A percentile compares a stretch with the other conserved stretches of the same genome.
Evolutionary conservation across 2,329 filamentous ascomycete genomes (phyloP).

Genomic region (Colletotrichum sp.): DNA sequence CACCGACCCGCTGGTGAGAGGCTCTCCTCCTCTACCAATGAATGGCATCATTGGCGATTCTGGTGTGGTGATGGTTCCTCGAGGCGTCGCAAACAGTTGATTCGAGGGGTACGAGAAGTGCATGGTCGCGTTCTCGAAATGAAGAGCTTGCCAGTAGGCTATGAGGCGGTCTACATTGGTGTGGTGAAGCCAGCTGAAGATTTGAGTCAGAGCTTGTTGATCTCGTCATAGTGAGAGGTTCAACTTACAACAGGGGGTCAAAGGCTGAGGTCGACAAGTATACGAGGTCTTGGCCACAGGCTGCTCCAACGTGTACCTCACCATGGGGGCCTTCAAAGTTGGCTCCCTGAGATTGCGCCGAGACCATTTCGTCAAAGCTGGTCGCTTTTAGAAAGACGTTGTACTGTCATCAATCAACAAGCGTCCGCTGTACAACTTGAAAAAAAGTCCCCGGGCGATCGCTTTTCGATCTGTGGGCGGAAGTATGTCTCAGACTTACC

Average conservation of each 20-base stretch:
- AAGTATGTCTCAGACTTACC: conserved; percentile 33
- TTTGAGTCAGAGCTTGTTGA: neutral
- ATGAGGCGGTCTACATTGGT: conserved; percentile 69
- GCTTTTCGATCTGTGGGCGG: neutral
- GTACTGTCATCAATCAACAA: conserved; percentile 36
- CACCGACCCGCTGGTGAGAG: conserved; percentile 47
- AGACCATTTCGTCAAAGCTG: conserved; percentile 45
- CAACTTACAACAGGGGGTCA: conserved; percentile 50
- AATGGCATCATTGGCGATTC: conserved; percentile 56
- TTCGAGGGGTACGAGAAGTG: conserved; percentile 35
- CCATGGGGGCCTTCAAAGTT: conserved; percentile 52
- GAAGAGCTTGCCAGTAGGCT: conserved; percentile 56
- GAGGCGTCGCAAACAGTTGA: conserved; percentile 45
- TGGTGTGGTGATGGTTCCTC: conserved; percentile 44
- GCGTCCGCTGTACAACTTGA: neutral
- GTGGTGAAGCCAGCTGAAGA: conserved; percentile 52
- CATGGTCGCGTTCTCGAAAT: conserved; percentile 41
- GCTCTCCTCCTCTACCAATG: conserved; percentile 38
- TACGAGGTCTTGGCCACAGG: conserved; percentile 38
- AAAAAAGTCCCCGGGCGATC: neutral
- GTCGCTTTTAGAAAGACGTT: conserved; percentile 42
- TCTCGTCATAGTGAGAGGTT: neutral
- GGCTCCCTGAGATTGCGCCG: conserved; percentile 36
- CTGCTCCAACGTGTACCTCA: conserved; percentile 43
- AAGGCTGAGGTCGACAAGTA: conserved; percentile 46